phyloP scores from a whole-genome alignment of 1,284 basidiomycete genomes.

The Trichosporon sp. region DNA sequence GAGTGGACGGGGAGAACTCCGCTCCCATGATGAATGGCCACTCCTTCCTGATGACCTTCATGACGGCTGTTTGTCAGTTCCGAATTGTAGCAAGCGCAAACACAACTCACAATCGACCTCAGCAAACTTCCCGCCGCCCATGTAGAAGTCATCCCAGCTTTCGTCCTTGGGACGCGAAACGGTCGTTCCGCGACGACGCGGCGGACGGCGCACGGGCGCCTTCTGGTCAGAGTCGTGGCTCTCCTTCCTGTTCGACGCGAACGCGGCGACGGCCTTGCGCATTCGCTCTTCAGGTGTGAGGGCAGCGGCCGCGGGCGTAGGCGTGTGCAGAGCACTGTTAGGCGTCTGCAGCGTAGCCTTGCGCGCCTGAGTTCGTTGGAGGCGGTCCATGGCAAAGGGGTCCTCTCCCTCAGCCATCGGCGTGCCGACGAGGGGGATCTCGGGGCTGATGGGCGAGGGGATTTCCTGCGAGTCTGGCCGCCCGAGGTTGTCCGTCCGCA shows the following conservation, averaged over 20 bases:
- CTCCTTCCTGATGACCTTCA: slow-evolving; percentile 77
- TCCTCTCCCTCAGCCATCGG: slow-evolving; percentile 19
- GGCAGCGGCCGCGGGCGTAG: background rate
- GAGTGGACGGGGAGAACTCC: slow-evolving; percentile 88
- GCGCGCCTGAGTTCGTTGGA: slow-evolving; percentile 35
- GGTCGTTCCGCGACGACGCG: slow-evolving; percentile 15
- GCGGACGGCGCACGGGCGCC: slow-evolving; percentile 7
- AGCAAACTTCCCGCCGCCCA: slow-evolving; percentile 40
- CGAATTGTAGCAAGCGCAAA: background rate
- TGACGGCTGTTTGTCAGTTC: slow-evolving; percentile 58
- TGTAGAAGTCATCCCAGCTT: slow-evolving; percentile 23
- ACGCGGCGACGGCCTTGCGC: slow-evolving; percentile 42
- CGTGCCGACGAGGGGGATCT: slow-evolving; percentile 8
- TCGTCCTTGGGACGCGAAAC: slow-evolving; percentile 21
- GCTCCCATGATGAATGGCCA: slow-evolving; percentile 84
- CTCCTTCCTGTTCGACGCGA: slow-evolving; percentile 32
- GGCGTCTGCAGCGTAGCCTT: slow-evolving; percentile 25
- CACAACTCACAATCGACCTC: slow-evolving; percentile 45
- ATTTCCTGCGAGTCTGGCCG: slow-evolving; percentile 4
- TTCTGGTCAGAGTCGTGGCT: slow-evolving; percentile 2
- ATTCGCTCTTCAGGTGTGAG: slow-evolving; percentile 13
- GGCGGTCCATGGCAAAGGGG: slow-evolving; percentile 40
- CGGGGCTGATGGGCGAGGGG: slow-evolving; percentile 2
- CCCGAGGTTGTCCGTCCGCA: background rate
- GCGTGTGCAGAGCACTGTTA: slow-evolving; percentile 11